These are phyloP conservation scores for Amanita subjunquillea DNA, from an alignment of 768 basidiomycete genomes.

Conservation along the genomic window DNA sequence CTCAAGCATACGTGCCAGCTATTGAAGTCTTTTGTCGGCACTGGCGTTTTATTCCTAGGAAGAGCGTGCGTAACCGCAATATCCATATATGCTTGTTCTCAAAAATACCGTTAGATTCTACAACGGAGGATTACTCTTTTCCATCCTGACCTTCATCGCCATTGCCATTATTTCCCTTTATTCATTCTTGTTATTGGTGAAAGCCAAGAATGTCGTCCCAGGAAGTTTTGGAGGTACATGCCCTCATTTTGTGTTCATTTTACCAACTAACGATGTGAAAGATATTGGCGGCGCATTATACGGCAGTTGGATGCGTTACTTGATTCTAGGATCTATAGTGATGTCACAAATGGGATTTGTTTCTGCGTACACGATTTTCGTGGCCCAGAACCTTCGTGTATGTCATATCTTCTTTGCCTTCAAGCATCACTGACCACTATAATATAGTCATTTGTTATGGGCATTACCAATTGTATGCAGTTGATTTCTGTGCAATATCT, in stretches of 20 bases:
- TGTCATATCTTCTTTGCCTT: conserved; percentile 2
- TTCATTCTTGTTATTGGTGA: conserved; percentile 86
- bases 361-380: conserved; percentile 90
- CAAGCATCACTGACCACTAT: background rate
- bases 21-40: conserved; percentile 90
- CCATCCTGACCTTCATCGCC: conserved; percentile 58
- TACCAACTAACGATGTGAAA: conserved; percentile 16
- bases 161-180: conserved; percentile 86
- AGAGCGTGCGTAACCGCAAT: conserved; percentile 56
- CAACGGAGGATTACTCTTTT: conserved; percentile 94
- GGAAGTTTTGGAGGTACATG: conserved; percentile 86
- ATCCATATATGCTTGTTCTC: background rate
- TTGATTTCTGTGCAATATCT: conserved; percentile 64
- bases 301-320: conserved; percentile 86
- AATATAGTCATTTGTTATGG: conserved; percentile 67
- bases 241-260: background rate
- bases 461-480: conserved; percentile 65
- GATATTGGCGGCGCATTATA: conserved; percentile 92
- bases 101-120: conserved; percentile 50
- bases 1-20: conserved; percentile 34
- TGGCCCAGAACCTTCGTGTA: conserved; percentile 77
- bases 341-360: conserved; percentile 88
- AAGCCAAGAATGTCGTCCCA: conserved; percentile 79
- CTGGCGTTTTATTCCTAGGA: conserved; percentile 91
- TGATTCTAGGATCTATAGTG: conserved; percentile 80